Conservation (phyloP, 805 yeast species). For the Schwanniomyces yamadae region DNA sequence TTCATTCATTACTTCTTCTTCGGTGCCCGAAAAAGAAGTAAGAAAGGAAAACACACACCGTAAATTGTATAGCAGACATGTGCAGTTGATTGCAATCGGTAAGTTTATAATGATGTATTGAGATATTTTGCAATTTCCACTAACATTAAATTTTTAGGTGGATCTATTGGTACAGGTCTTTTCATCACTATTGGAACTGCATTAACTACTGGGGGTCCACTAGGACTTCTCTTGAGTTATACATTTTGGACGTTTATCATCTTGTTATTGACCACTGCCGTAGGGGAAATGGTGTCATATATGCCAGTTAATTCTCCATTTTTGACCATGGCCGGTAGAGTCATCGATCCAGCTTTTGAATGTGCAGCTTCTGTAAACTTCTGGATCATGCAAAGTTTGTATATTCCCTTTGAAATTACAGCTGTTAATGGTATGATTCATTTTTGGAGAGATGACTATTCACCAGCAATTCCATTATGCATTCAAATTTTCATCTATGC, state of each 20-base stretch:
- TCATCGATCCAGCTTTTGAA: conserved; percentile 38
- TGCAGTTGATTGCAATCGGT: conserved; percentile 12
- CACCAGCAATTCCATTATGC: conserved; percentile 47
- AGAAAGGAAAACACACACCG: conserved; percentile 9
- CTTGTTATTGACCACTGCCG: conserved; percentile 32
- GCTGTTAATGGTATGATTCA: conserved; percentile 55
- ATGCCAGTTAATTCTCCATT: conserved; percentile 38
- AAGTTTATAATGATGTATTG: not conserved
- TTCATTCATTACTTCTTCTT: too few species aligned
- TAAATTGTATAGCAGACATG: conserved; percentile 10
- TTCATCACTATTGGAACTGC: conserved; percentile 36
- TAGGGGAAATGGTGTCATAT: conserved; percentile 39
- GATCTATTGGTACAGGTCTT: conserved; percentile 23
- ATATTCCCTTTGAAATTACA: conserved; percentile 48
- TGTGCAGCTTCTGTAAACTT: conserved; percentile 33
- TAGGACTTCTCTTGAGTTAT: conserved; percentile 32
- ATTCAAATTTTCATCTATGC: conserved; percentile 44
- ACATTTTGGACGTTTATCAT: conserved; percentile 33
- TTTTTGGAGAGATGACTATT: conserved; percentile 49
- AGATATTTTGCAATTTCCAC: not conserved
- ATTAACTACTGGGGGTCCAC: conserved; percentile 33
- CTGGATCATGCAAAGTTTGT: conserved; percentile 44
- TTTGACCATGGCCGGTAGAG: conserved; percentile 37
- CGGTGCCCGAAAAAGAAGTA: too few species aligned
- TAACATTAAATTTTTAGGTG: conserved; percentile 6